phyloP scores from a whole-genome alignment of 2,329 filamentous ascomycete genomes.

The Neopestalotiopsis sp. region DNA sequence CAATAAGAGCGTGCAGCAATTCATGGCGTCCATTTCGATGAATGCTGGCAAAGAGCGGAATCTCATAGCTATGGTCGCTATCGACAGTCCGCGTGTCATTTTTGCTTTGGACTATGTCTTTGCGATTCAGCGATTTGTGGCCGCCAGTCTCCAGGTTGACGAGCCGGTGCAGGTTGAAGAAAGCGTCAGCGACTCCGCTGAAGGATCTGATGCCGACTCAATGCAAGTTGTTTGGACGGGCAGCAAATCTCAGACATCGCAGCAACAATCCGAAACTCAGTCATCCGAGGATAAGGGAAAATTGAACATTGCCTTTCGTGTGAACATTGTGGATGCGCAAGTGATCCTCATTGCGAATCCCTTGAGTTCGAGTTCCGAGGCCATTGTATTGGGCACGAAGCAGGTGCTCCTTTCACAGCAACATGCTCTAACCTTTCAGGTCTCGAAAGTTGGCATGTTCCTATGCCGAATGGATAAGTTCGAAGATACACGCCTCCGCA shows the following conservation, averaged over 20 bases:
- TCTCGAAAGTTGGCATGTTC: conserved; percentile 97
- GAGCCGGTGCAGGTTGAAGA: conserved; percentile 60
- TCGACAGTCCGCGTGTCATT: conserved; percentile 94
- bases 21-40: conserved; percentile 97
- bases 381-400: conserved; percentile 93
- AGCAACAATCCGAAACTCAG: conserved; percentile 28
- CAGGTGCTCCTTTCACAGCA: conserved; percentile 93
- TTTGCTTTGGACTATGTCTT: conserved; percentile 96
- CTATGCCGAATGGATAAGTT: conserved; percentile 98
- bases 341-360: conserved; percentile 97
- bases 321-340: conserved; percentile 95
- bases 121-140: conserved; percentile 83
- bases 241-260: conserved; percentile 37
- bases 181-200: conserved; percentile 60
- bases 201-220: conserved; percentile 66
- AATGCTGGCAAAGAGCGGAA: conserved; percentile 82
- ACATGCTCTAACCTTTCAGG: conserved; percentile 90
- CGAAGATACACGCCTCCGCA: conserved; percentile 85
- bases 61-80: conserved; percentile 87
- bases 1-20: conserved; percentile 93
- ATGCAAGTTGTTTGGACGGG: conserved; percentile 53
- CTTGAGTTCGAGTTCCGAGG: conserved; percentile 86
- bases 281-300: conserved; percentile 41
- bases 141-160: conserved; percentile 71
- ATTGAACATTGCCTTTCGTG: conserved; percentile 83